A percentile compares a stretch with the other conserved stretches of the same genome.
phyloP scores from a whole-genome alignment of 306 rosid species.

The Cucumis sativus region DNA sequence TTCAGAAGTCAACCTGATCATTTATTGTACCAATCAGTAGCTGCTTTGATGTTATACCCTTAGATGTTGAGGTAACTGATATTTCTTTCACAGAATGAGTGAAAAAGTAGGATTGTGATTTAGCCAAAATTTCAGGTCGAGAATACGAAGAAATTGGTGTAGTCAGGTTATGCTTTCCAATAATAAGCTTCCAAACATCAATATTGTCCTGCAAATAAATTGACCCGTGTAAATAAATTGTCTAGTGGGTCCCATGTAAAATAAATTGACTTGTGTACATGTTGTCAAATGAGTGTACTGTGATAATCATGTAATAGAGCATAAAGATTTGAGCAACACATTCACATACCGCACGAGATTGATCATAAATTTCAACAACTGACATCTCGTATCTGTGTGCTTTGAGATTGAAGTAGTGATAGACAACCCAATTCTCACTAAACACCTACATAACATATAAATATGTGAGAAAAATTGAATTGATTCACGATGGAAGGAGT shows the following conservation, averaged over 20 bases:
- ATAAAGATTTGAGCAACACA: conserved; percentile 11
- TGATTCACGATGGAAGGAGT: conserved; percentile 5
- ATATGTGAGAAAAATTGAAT: conserved; percentile 11
- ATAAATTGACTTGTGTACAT: conserved; percentile 11
- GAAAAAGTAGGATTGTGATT: conserved; percentile 80
- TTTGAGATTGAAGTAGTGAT: conserved; percentile 94
- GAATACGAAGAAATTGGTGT: conserved; percentile 78
- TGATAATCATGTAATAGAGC: neutral
- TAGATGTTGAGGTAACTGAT: conserved; percentile 80
- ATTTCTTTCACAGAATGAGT: conserved; percentile 83
- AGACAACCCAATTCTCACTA: conserved; percentile 99
- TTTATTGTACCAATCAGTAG: conserved; percentile 85
- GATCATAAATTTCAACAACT: conserved; percentile 90
- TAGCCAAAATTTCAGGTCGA: conserved; percentile 66
- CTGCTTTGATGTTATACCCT: conserved; percentile 96
- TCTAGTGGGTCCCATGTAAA: conserved; percentile 7
- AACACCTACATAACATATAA: conserved; percentile 49
- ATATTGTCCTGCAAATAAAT: conserved; percentile 58
- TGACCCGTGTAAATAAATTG: neutral
- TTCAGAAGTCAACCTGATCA: conserved; percentile 55
- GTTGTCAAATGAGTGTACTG: neutral
- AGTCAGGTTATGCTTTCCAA: conserved; percentile 95
- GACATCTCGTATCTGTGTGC: conserved; percentile 98
- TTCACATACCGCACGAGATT: conserved; percentile 82
- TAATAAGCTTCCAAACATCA: conserved; percentile 84